Evolutionary conservation across 2,329 filamentous ascomycete genomes (phyloP), one percentile per base, ranked within the genome.

Genomic region (Pseudocercospora cruenta): DNA sequence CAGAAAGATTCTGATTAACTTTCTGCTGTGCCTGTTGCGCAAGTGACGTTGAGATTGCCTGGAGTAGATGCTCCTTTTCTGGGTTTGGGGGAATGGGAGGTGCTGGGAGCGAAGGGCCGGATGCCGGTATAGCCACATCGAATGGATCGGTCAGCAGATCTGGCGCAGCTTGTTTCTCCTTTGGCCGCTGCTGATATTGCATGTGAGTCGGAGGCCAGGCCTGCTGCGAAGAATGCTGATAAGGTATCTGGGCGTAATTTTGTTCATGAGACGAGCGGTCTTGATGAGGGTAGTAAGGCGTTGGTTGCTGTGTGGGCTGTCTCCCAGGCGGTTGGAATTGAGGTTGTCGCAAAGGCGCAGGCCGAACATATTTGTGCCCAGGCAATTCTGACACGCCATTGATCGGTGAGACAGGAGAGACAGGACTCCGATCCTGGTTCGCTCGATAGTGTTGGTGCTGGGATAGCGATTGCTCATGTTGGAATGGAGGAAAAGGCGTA

Each of bases 31-130:
- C 88, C 68, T 91, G 89, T 45, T 86, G 82, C 62, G 88, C 84
- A 2, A 98, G 82, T 0, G 89, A 87, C 63, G 86, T 83, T 39
- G 90, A 93, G 31, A 98, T 86, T 53, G 93, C 91, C 61, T 86
- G 86, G 2, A 97, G 85, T 16, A 98, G 86, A 21, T 91, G 90
- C 78, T 98, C 93, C 77, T 97, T 97, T 79, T 98, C 93, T 0
- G 95, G 95, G 74, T 99, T 99, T 0, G 93, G 94, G 0, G 95
- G 94, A 33, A 97, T 93, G 0, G 94, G 94, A 0, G 95, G 94
- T 0, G 93, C 88, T 5, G 90, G 85, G 7, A 88, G 76, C 80
- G 84, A 26, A 79, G 83, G n/a, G 7, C 82, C 82, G n/a, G 31
- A n/a, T 36, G 55, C 55, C 10, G 86, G 85, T 4, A 88, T 78